Evolutionary conservation across 169 alveolate species (phyloP), one percentile per base, ranked within the genome.

Genomic region (Plasmodium fragile): DNA sequence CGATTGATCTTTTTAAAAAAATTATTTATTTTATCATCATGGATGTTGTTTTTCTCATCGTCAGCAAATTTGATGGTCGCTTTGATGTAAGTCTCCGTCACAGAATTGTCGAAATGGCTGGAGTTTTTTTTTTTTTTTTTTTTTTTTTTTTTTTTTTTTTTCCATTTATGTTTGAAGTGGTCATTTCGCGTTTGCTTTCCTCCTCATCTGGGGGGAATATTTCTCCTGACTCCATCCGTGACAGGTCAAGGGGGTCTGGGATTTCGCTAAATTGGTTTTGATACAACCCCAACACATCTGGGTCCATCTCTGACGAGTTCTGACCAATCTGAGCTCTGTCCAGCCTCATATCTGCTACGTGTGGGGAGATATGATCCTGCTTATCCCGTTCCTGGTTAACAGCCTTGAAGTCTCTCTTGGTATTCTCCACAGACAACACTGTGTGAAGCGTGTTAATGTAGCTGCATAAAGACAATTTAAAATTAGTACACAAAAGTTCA

Each of bases 401-500:
- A 49, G 22, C 5, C 10, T 73, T 75, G n/a, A 18, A 3, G 22
- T 85, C 85, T 11, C 34, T 43, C 75, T 53, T 85, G 8, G n/a
- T 18, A 11, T 34, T 75, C 11, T 49, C 81, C 65, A 85, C 39
- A 4, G 93, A 73, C 43, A 75, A 11, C 3, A 89, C 78, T 13
- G 70, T 78, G n/a, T 89, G 94, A 16, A 89, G 49, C 0, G 94
- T 89, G 30, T 89, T 89, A 52, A 89, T 41, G 71, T 55, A 41
- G 49, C 49, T 28, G 43, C 22, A 6, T 10, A n/a, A 22, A 0
- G 69, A 43, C 16, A 89, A 11, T 11, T 89, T 89, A 36, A 89
- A 89, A 45, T 55, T 30, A 7, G 4, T 10, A 32, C 91, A 78
- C 41, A 89, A 59, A 16, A 43, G 49, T 45, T 89, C 43, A 11